Base-by-base conservation (phyloP, 1,284 basidiomycete species). In the Trichosporon sp. region DNA sequence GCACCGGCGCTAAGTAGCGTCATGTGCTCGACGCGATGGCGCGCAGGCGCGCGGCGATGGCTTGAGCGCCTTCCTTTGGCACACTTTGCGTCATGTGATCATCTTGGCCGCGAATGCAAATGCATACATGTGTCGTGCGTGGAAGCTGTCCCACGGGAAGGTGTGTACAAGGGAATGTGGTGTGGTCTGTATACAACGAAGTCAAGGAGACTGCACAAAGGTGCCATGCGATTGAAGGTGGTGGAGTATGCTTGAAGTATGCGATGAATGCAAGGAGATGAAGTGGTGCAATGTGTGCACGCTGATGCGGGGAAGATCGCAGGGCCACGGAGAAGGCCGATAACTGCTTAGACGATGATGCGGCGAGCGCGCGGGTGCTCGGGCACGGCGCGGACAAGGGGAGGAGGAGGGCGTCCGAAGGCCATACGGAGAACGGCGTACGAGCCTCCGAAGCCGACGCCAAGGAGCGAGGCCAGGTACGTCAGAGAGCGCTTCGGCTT, bases 371-470 rank as follows among this genome's bases (percentile, higher is more conserved):
- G 56, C 15, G 56, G 56, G n/a, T 60, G 56, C 15, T 60, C 56
- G 2, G 56, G 56, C 29, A 60, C 56, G 18, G 56, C 56, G 27
- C 56, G 56, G 15, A 60, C 18, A 15, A 60, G 21, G 29, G 56
- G 56, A 3, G 56, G 56, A 29, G 56, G 56, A 29, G 56, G 56
- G 9, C 56, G 56, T 31, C 56, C 56, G n/a, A 60, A 60, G 3
- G 56, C 56, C 56, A 60, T 60, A 31, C 56, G 56, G 56, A 60
- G 56, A 15, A 29, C 56, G 27, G 56, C 56, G 56, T 60, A 60
- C 3, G 56, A 31, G 27, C 56, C 56, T 31, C 56, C 56, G 29
- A 60, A 60, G 29, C 56, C 56, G 18, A 60, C 27, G 1, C 56
- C 56, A n/a, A 60, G 56, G 18, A 60, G 56, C 8, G 29, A 32